phyloP scores from a whole-genome alignment of 306 rosid species.

The Ochetophila trinervis region DNA sequence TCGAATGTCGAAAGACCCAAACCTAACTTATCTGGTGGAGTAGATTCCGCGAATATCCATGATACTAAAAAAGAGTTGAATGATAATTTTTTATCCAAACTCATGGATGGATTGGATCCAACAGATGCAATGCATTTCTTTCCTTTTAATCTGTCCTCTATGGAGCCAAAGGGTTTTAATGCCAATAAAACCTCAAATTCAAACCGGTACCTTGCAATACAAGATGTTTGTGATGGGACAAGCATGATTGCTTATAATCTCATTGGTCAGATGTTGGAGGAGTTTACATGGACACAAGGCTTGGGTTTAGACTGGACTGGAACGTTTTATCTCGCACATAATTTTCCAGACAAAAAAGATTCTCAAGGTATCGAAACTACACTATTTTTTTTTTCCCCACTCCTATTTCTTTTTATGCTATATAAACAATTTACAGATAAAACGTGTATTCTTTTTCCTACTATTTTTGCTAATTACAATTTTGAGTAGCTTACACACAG shows the following conservation, averaged over 20 bases:
- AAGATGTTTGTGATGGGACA: slow-evolving; percentile 73
- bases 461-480: too few relatives aligned
- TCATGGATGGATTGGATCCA: slow-evolving; percentile 17
- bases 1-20: slow-evolving; percentile 14
- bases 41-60: slow-evolving; percentile 4
- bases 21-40: slow-evolving; percentile 15
- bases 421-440: too few relatives aligned
- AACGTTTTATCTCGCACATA: slow-evolving; percentile 37
- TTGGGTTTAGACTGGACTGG: slow-evolving; percentile 34
- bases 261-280: slow-evolving; percentile 54
- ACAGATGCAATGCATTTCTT: neutral
- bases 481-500: too few relatives aligned
- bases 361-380: slow-evolving; percentile 42
- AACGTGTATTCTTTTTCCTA: too few relatives aligned
- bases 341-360: slow-evolving; percentile 36
- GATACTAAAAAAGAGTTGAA: slow-evolving; percentile 10
- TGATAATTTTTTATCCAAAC: slow-evolving; percentile 18
- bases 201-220: slow-evolving; percentile 62
- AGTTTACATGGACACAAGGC: slow-evolving; percentile 47
- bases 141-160: neutral
- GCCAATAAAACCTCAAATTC: slow-evolving; percentile 20
- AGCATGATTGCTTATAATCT: slow-evolving; percentile 65
- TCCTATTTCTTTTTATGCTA: too few relatives aligned
- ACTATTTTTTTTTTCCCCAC: neutral
- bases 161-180: slow-evolving; percentile 4